These are phyloP conservation scores for Cucurbita pepo DNA, from an alignment of 306 rosid species.

Conservation along the genomic window DNA sequence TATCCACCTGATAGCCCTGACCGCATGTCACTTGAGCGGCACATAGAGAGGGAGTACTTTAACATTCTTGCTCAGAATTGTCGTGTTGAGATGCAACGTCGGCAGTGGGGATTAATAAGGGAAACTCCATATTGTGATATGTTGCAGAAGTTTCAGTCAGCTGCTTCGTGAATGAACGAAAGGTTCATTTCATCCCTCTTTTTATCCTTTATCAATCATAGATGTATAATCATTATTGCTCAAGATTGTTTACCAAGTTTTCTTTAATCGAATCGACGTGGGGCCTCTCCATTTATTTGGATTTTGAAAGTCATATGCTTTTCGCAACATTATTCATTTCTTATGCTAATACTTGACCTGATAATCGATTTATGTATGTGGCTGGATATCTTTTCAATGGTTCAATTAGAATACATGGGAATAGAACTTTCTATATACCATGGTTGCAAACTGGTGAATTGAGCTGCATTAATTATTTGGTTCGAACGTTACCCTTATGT, in stretches of 20 bases:
- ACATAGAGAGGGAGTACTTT: constrained; percentile 66
- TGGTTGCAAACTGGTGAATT: background rate
- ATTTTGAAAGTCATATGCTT: background rate
- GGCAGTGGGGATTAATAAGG: constrained; percentile 73
- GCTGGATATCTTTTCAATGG: background rate
- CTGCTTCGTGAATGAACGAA: constrained; percentile 22
- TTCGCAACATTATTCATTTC: background rate
- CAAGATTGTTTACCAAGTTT: background rate
- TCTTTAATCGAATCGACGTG: background rate
- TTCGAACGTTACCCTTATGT: background rate
- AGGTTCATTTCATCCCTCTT: constrained; percentile 17
- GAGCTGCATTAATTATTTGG: background rate
- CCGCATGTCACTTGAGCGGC: constrained; percentile 30
- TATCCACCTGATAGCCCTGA: constrained; percentile 30
- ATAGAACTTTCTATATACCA: background rate
- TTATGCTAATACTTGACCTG: background rate
- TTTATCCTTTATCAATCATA: constrained; percentile 6
- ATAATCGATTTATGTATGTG: background rate
- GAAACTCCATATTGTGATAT: constrained; percentile 85
- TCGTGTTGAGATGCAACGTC: constrained; percentile 71
- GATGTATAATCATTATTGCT: background rate
- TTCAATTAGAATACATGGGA: background rate
- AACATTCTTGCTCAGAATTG: constrained; percentile 64
- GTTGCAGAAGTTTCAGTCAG: constrained; percentile 39
- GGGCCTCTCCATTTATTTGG: background rate